These are phyloP conservation scores for Colletotrichum tanaceti DNA, from an alignment of 2,329 filamentous ascomycete species.

Conservation along the genomic window DNA sequence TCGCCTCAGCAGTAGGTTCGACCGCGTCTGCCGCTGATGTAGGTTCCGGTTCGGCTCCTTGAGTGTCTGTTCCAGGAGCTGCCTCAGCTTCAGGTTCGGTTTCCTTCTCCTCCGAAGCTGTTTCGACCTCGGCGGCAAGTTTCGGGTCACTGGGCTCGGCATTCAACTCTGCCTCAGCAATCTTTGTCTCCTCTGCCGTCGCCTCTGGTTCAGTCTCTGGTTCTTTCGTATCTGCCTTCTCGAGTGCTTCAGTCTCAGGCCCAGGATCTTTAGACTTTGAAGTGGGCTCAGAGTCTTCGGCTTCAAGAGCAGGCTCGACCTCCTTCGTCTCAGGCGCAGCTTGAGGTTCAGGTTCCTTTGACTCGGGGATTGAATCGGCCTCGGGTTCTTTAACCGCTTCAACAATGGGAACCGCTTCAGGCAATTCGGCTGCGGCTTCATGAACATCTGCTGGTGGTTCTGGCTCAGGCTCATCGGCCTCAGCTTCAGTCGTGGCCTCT, in stretches of 20 bases:
- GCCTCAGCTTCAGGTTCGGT: not conserved
- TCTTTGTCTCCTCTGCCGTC: constrained; percentile 7
- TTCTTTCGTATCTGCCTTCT: not conserved
- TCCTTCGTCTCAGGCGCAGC: not conserved
- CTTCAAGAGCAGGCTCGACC: not conserved
- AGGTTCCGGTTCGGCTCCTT: not conserved
- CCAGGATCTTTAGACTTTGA: not conserved
- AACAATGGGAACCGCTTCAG: not conserved
- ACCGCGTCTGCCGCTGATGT: not conserved
- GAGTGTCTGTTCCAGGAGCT: not conserved
- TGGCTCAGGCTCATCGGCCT: constrained; percentile 5
- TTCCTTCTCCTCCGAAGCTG: not conserved
- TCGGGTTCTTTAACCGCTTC: not conserved
- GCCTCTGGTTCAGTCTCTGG: not conserved
- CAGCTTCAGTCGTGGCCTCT: constrained; percentile 5
- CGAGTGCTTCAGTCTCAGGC: not conserved
- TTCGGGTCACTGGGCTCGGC: not conserved
- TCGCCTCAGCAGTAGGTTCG: not conserved
- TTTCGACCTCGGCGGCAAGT: not conserved
- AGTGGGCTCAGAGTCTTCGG: not conserved
- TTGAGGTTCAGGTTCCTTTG: not conserved
- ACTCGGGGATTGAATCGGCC: not conserved
- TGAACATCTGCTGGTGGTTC: not conserved
- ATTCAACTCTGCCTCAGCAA: not conserved
- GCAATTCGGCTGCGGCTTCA: not conserved